Evolutionary conservation across 2,329 filamentous ascomycete genomes (phyloP).

Genomic region (Fusarium sp.): DNA sequence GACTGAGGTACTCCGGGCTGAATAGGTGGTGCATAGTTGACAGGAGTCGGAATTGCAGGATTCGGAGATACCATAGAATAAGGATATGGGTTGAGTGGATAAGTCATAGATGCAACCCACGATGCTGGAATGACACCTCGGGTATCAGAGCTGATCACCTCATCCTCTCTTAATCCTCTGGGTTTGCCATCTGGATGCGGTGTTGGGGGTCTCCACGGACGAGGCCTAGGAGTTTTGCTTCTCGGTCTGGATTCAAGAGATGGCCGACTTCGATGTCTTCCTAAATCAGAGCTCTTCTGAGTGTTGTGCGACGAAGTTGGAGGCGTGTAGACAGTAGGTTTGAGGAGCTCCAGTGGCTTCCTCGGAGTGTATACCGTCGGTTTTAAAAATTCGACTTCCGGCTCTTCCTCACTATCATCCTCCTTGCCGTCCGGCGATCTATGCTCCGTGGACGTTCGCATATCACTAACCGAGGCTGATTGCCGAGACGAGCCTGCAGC

Average conservation of each 20-base stretch:
- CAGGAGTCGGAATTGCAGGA: not conserved
- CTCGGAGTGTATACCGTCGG: conserved; percentile 28
- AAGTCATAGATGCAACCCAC: not conserved
- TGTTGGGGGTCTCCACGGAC: conserved; percentile 22
- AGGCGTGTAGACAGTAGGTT: conserved; percentile 25
- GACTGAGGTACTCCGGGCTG: not conserved
- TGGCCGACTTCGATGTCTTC: not conserved
- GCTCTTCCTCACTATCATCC: not conserved
- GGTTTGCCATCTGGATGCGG: conserved; percentile 23
- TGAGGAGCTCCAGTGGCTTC: conserved; percentile 20
- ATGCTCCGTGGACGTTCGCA: not conserved
- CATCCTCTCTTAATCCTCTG: conserved; percentile 1
- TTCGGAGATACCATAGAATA: not conserved
- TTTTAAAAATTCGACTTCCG: conserved; percentile 11
- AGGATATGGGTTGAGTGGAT: not conserved
- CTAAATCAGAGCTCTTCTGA: not conserved
- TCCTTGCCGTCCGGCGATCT: not conserved
- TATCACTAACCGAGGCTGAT: not conserved
- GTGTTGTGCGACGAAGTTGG: conserved; percentile 17
- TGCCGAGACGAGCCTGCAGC: not conserved
- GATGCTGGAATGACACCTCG: not conserved
- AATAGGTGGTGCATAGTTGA: conserved; percentile 6
- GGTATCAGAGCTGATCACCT: not conserved
- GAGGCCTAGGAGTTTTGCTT: conserved; percentile 10
- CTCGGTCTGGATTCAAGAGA: not conserved